Evolutionary conservation across 164 flowering plant species (phyloP).

Genomic region (Piper betle): DNA sequence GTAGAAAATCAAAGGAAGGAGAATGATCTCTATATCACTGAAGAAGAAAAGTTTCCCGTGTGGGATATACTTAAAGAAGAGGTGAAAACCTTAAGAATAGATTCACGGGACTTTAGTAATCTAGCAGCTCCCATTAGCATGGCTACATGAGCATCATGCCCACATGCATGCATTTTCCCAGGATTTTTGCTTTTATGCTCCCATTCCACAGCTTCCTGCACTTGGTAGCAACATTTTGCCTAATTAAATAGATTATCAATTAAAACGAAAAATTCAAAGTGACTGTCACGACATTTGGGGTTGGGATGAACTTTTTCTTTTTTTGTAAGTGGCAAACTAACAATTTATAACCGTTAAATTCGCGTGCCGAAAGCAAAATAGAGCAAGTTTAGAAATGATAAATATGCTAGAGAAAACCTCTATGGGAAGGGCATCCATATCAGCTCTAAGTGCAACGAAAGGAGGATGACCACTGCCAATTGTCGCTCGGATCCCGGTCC

Average conservation of each 20-base stretch:
- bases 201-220: conserved; percentile 56
- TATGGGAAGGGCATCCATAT: conserved; percentile 80
- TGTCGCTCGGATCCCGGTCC: conserved; percentile 52
- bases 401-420: conserved; percentile 19
- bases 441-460: conserved; percentile 47
- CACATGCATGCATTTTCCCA: conserved; percentile 28
- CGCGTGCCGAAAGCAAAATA: too few relatives aligned
- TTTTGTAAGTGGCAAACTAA: too few relatives aligned
- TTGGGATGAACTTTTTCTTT: too few relatives aligned
- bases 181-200: conserved; percentile 21
- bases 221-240: neutral
- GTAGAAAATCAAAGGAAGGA: too few relatives aligned
- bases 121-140: conserved; percentile 47
- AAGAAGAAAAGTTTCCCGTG: neutral
- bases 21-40: too few relatives aligned
- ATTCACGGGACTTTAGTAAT: conserved; percentile 37
- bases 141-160: conserved; percentile 25
- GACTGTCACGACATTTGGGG: too few relatives aligned
- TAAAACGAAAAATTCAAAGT: neutral
- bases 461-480: conserved; percentile 50
- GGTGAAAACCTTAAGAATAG: conserved; percentile 19
- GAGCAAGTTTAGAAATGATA: too few relatives aligned
- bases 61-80: neutral
- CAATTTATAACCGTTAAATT: too few relatives aligned
- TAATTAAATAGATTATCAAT: neutral